phyloP scores from a whole-genome alignment of 345 rosid genomes.

The Brassica rapa region DNA sequence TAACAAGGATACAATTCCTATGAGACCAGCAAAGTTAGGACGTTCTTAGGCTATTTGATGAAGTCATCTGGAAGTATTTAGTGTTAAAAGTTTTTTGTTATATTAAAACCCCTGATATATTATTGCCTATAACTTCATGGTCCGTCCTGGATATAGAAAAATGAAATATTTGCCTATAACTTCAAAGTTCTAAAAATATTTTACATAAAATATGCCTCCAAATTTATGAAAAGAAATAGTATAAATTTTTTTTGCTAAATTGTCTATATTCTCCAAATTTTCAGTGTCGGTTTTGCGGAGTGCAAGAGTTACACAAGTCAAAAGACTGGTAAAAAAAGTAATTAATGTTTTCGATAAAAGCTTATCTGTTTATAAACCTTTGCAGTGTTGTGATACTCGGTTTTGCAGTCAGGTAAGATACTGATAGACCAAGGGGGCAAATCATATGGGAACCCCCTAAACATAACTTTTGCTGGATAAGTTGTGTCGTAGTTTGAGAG shows the following conservation, averaged over 20 bases:
- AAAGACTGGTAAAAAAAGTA: not conserved
- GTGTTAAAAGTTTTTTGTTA: conserved; percentile 58
- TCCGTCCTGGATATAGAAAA: too few species aligned
- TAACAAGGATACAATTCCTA: not conserved
- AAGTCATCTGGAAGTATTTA: conserved; percentile 50
- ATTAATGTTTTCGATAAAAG: not conserved
- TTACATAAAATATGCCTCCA: too few species aligned
- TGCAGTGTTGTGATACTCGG: conserved; percentile 72
- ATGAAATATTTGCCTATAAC: too few species aligned
- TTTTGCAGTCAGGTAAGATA: conserved; percentile 82
- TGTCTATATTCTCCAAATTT: not conserved
- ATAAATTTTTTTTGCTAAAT: too few species aligned
- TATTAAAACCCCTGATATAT: not conserved
- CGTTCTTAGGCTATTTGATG: conserved; percentile 46
- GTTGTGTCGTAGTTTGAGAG: conserved; percentile 61
- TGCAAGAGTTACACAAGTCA: not conserved
- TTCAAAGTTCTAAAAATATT: not conserved
- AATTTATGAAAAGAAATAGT: too few species aligned
- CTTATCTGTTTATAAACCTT: conserved; percentile 44
- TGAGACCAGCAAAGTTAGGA: not conserved
- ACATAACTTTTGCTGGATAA: conserved; percentile 54
- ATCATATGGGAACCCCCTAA: conserved; percentile 53
- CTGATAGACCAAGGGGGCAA: conserved; percentile 95
- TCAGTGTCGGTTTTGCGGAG: not conserved
- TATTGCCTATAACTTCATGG: not conserved